Percentiles rank a stretch among this genome's conserved stretches.
phyloP scores from a whole-genome alignment of 2,329 filamentous ascomycete genomes.

The Hymenoscyphus salicellus region DNA sequence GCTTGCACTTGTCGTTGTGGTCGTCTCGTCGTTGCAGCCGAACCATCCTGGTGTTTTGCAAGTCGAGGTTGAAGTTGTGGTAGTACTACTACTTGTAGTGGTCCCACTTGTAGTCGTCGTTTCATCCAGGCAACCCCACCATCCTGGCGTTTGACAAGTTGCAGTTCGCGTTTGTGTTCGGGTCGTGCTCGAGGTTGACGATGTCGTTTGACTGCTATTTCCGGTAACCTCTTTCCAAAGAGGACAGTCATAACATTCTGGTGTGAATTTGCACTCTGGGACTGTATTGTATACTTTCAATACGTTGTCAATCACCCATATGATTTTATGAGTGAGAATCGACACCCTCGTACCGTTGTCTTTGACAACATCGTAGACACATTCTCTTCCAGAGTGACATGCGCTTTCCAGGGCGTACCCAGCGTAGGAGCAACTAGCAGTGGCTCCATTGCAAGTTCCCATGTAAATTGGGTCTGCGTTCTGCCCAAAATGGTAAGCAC shows the following conservation, averaged over 20 bases:
- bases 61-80: slow-evolving; percentile 39
- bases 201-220: slow-evolving; percentile 77
- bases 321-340: slow-evolving; percentile 87
- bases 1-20: slow-evolving; percentile 33
- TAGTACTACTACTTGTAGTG: slow-evolving; percentile 28
- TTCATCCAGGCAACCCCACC: slow-evolving; percentile 58
- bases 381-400: slow-evolving; percentile 88
- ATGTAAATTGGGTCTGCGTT: slow-evolving; percentile 95
- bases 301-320: slow-evolving; percentile 82
- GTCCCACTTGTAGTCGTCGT: slow-evolving; percentile 30
- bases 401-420: slow-evolving; percentile 91
- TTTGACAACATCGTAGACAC: slow-evolving; percentile 86
- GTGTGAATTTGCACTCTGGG: slow-evolving; percentile 70
- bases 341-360: slow-evolving; percentile 92
- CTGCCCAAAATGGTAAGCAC: slow-evolving; percentile 87
- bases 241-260: slow-evolving; percentile 83
- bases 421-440: slow-evolving; percentile 83
- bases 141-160: slow-evolving; percentile 87
- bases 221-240: slow-evolving; percentile 77
- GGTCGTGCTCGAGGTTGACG: slow-evolving; percentile 58
- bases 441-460: slow-evolving; percentile 87
- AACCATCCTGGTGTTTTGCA: slow-evolving; percentile 48
- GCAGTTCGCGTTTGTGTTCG: slow-evolving; percentile 70
- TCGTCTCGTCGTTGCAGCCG: slow-evolving; percentile 48
- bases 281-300: slow-evolving; percentile 79